phyloP scores from a whole-genome alignment of 805 yeast species.

The Yarrowia deformans region DNA sequence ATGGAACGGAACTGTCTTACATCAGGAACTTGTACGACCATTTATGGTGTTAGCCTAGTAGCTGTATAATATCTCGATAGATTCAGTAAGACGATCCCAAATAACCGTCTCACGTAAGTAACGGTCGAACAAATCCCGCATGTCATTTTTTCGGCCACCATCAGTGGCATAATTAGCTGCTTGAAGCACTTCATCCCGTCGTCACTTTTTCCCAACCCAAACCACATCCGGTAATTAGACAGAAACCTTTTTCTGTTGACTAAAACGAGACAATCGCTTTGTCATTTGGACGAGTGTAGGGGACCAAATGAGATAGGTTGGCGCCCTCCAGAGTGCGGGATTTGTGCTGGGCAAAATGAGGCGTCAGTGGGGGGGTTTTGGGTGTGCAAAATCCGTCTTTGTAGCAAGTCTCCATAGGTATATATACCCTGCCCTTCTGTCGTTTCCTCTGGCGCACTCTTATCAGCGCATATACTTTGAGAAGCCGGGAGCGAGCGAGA shows the following conservation, averaged over 20 bases:
- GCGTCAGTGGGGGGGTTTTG: no score
- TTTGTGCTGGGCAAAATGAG: no score
- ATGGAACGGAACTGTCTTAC: no score
- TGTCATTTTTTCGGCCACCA: not conserved
- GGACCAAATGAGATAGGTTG: no score
- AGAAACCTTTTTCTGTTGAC: not conserved
- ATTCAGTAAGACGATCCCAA: no score
- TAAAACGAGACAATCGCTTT: slow-evolving; percentile 16
- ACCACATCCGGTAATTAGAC: not conserved
- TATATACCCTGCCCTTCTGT: not conserved
- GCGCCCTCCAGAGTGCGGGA: no score
- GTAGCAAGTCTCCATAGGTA: not conserved
- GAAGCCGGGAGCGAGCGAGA: not conserved
- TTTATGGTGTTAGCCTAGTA: no score
- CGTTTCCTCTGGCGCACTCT: not conserved
- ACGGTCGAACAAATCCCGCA: not conserved
- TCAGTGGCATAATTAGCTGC: not conserved
- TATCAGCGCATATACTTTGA: slow-evolving; percentile 16
- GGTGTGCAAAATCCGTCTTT: not conserved
- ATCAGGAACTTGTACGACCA: no score
- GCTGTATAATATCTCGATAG: no score
- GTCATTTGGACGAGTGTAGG: not conserved
- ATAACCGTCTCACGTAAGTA: not conserved
- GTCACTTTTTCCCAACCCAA: not conserved
- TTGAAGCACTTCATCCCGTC: not conserved